Evolutionary conservation across 805 yeast genomes (phyloP).

Genomic region (Saturnispora quitensis): DNA sequence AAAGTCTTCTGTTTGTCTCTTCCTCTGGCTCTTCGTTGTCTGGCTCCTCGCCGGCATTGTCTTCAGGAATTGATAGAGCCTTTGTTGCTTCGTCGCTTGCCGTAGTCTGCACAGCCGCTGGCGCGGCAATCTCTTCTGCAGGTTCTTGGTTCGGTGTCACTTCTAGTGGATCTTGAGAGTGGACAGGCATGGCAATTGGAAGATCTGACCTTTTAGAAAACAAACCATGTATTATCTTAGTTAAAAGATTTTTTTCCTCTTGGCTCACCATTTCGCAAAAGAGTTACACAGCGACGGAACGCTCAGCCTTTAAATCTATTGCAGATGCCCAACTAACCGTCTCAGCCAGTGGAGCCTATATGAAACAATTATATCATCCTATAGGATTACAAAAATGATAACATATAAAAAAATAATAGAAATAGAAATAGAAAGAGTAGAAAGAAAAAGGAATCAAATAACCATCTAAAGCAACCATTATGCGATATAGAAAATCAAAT

Average conservation of each 20-base stretch:
- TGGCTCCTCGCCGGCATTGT: background rate
- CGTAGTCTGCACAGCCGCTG: background rate
- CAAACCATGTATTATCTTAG: background rate
- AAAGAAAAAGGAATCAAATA: background rate
- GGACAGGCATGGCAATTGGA: background rate
- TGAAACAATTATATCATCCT: background rate
- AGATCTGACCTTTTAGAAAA: background rate
- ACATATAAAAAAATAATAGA: background rate
- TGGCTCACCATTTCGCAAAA: background rate
- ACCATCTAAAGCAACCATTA: background rate
- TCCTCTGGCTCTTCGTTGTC: background rate
- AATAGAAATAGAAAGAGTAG: background rate
- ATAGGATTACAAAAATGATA: background rate
- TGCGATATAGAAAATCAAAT: background rate
- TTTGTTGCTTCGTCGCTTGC: background rate
- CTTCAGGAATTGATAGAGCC: background rate
- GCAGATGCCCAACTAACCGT: background rate
- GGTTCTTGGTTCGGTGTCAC: background rate
- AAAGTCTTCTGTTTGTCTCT: constrained; percentile 1
- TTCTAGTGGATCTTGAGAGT: background rate
- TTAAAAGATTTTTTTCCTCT: background rate
- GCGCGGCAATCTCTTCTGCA: background rate
- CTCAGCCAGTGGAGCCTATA: background rate
- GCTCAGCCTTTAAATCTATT: background rate
- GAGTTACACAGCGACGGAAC: background rate